Evolutionary conservation across 768 basidiomycete species (phyloP), one percentile per base, ranked within the genome.

Genomic region (Pleurotus pulmonarius): DNA sequence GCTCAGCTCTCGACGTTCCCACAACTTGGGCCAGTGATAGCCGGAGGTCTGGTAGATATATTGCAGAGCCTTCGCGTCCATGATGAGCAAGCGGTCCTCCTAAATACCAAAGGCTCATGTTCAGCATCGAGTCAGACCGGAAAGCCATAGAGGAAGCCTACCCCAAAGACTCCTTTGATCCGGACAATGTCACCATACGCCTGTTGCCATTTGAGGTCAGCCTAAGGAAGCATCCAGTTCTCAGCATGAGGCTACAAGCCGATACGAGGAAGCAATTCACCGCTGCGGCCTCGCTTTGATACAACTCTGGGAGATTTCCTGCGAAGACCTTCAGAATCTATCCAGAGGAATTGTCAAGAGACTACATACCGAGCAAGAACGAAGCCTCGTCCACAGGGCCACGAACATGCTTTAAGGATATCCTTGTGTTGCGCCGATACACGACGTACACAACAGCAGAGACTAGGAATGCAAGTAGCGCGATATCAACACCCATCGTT

Each of bases 31-130:
- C 55, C 66, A 74, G 16, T 58, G 59, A 39, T 73, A 69, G 5
- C 59, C 65, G 6, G 68, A 67, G 3, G 68, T 66, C 18, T 63
- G 61, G 46, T 72, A 68, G 29, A 74, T 65, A 43, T 65, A 63
- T n/a, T 65, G 64, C n/a, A 65, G 60, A 3, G 71, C 73, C 44
- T 75, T 73, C 4, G 72, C 68, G 59, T 75, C 73, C 2, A 69
- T 54, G 18, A 75, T 56, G 22, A 70, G 56, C 22, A 75, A 65
- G n/a, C 65, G 63, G 45, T 72, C 67, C 34, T 59, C 66, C 73
- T 73, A n/a, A n/a, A n/a, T n/a, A n/a, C n/a, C n/a, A n/a, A n/a
- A n/a, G n/a, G n/a, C n/a, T n/a, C n/a, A n/a, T n/a, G n/a, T n/a
- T n/a, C n/a, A n/a, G n/a, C n/a, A n/a, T n/a, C n/a, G n/a, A n/a